Evolutionary conservation across 2,329 filamentous ascomycete species (phyloP).

Genomic region (Huntiella bhutanensis): DNA sequence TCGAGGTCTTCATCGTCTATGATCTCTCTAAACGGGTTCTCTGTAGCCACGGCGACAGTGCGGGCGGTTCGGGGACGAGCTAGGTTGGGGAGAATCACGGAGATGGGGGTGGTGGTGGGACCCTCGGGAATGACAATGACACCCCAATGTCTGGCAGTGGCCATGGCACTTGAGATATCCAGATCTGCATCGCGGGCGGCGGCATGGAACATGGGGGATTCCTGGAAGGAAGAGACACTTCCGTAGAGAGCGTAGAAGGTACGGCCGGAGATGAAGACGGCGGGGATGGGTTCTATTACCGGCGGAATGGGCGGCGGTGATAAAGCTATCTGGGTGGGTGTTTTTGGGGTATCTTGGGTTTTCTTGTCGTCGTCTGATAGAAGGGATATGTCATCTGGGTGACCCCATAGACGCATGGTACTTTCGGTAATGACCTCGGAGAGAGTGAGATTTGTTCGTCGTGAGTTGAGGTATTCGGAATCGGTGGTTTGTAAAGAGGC

Average conservation of each 20-base stretch:
- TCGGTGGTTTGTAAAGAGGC: no score
- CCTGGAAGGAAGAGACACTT: constrained; percentile 5
- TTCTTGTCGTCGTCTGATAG: background rate
- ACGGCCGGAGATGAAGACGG: constrained; percentile 8
- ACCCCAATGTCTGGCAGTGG: constrained; percentile 9
- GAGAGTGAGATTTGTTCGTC: constrained; percentile 4
- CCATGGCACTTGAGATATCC: constrained; percentile 5
- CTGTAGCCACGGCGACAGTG: background rate
- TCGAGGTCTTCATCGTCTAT: constrained; percentile 10
- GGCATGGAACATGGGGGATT: constrained; percentile 1
- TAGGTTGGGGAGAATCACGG: background rate
- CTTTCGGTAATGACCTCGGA: constrained; percentile 4
- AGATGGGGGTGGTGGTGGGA: background rate
- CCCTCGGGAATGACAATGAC: constrained; percentile 4
- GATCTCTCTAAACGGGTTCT: constrained; percentile 9
- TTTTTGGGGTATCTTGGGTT: background rate
- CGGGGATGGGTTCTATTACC: background rate
- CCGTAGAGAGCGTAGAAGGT: constrained; percentile 8
- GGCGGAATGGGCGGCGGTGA: background rate
- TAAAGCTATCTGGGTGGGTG: background rate
- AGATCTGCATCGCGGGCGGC: constrained; percentile 8
- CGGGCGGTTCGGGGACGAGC: background rate
- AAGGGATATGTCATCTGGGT: constrained; percentile 2
- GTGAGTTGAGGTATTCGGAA: no score
- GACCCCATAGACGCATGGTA: constrained; percentile 4